Evolutionary conservation across 495 filamentous ascomycete genomes (phyloP), one percentile per base, ranked within the genome.

Genomic region (Evernia prunastri): DNA sequence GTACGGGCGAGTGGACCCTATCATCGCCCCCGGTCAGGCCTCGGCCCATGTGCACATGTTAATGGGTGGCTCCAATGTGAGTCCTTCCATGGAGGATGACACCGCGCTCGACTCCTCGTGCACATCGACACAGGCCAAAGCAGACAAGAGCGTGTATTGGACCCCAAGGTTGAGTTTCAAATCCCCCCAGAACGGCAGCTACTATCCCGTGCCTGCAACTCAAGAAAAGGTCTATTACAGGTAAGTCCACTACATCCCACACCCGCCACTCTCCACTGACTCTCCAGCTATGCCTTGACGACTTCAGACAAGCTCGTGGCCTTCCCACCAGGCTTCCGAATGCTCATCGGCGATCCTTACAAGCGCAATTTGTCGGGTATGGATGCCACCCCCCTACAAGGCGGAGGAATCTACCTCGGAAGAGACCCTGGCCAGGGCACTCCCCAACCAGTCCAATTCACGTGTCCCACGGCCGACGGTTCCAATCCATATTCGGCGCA

Each of bases 81-180:
- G 82, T 62, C 77, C 88, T 69, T 79, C 72, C 53, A 86, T 86
- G 77, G 78, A 78, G 51, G 88, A 84, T 61, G 74, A 82, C 56
- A 70, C 77, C 35, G 79, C 88, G 15, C 75, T 81, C 56, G 65
- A 75, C 59, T 88, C 89, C 0, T 74, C 74, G 0, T 94, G 90
- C 75, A 87, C 85, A 58, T 86, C 86, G 13, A 85, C 88, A 66
- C 78, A 76, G 13, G 78, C 87, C 66, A 84, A 80, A 62, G 78
- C 80, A 63, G 90, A 94, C 73, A 77, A 86, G 67, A 88, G 84
- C 68, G 87, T 86, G 74, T 93, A 94, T 77, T 93, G 90, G 90
- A 81, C 86, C 56, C 87, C 90, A 3, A 73, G 74, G 43, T 78
- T 92, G 23, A 91, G 84, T 75, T 91, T 83, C 73, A 91, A 84